phyloP scores from a whole-genome alignment of 2,329 filamentous ascomycete species.

The Penicillium sp. region DNA sequence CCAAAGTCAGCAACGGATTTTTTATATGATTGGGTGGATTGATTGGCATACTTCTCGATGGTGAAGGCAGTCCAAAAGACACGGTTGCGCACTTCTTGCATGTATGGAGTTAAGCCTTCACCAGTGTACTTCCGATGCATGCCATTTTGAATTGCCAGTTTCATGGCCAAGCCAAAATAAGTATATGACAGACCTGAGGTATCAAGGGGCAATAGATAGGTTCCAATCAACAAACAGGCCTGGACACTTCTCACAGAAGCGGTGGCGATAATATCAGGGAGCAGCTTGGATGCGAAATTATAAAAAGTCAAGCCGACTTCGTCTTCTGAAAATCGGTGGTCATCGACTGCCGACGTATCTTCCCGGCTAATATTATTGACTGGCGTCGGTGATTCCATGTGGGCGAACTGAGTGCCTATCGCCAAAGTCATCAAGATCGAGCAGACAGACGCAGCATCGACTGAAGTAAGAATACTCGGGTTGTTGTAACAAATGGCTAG shows the following conservation, averaged over 20 bases:
- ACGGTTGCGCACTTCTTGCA: slow-evolving; percentile 52
- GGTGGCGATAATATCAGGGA: slow-evolving; percentile 55
- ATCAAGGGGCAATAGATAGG: slow-evolving; percentile 55
- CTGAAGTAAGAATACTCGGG: slow-evolving; percentile 30
- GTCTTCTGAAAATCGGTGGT: slow-evolving; percentile 46
- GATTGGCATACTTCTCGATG: slow-evolving; percentile 47
- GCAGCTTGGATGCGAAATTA: slow-evolving; percentile 51
- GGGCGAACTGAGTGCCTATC: slow-evolving; percentile 43
- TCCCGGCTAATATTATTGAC: slow-evolving; percentile 29
- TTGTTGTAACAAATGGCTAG: slow-evolving; percentile 36
- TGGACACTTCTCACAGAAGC: slow-evolving; percentile 57
- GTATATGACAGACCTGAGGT: slow-evolving; percentile 56
- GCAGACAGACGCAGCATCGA: slow-evolving; percentile 40
- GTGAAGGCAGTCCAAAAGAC: slow-evolving; percentile 58
- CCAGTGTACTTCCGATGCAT: slow-evolving; percentile 54
- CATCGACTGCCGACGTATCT: slow-evolving; percentile 22
- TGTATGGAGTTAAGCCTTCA: slow-evolving; percentile 45
- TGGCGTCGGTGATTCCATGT: slow-evolving; percentile 36
- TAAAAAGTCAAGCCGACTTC: slow-evolving; percentile 56
- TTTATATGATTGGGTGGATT: not conserved
- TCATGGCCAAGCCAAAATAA: slow-evolving; percentile 54
- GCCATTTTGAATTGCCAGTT: slow-evolving; percentile 57
- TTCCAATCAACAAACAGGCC: slow-evolving; percentile 54
- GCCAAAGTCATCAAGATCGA: slow-evolving; percentile 42
- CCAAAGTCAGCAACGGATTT: slow-evolving; percentile 9